Evolutionary conservation across 805 yeast species (phyloP).

Genomic region (Starmera quercuum): DNA sequence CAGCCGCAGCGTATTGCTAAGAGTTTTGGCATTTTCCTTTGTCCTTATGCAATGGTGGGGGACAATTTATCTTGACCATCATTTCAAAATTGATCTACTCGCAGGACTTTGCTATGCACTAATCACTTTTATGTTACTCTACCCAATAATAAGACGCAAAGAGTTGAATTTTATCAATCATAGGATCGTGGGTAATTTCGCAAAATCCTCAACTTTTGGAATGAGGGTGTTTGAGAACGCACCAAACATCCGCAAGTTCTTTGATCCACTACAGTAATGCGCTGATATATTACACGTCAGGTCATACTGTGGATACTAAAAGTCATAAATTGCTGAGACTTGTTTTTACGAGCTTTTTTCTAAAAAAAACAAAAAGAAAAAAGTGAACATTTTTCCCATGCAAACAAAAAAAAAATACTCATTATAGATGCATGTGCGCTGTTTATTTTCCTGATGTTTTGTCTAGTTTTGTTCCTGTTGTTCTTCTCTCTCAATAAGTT

Average conservation of each 20-base stretch:
- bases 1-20: slow-evolving; percentile 21
- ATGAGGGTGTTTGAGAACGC: slow-evolving; percentile 51
- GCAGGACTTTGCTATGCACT: slow-evolving; percentile 49
- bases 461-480: no score
- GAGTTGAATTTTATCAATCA: slow-evolving; percentile 19
- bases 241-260: slow-evolving; percentile 38
- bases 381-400: no score
- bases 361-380: not conserved
- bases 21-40: slow-evolving; percentile 31
- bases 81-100: slow-evolving; percentile 57
- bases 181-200: slow-evolving; percentile 29
- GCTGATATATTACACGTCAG: no score
- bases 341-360: not conserved
- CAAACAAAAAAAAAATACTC: no score
- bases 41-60: slow-evolving; percentile 67
- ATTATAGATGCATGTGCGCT: no score
- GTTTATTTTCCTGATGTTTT: no score
- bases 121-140: slow-evolving; percentile 32
- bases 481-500: no score
- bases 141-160: slow-evolving; percentile 28
- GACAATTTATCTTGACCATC: slow-evolving; percentile 66
- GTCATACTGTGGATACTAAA: no score
- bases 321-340: no score
- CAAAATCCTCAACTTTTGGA: slow-evolving; percentile 47
- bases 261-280: slow-evolving; percentile 34